Evolutionary conservation across 345 rosid species (phyloP).

Genomic region (Brassica juncea): DNA sequence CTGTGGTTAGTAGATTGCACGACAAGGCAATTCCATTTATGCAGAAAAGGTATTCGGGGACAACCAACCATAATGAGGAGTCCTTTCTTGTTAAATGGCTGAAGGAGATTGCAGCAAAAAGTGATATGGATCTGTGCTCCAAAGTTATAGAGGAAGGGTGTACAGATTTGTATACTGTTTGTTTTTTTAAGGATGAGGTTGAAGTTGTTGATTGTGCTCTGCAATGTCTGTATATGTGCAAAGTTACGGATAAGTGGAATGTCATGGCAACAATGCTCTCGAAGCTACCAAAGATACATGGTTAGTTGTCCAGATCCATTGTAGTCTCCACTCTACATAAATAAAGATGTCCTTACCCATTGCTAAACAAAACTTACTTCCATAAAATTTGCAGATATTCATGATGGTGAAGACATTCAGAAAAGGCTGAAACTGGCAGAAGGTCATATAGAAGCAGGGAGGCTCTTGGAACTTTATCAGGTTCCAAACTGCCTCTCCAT

Average conservation of each 20-base stretch:
- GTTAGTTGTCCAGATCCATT: conserved; percentile 44
- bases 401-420: conserved; percentile 50
- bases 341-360: background rate
- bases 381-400: conserved; percentile 49
- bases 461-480: conserved; percentile 85
- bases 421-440: conserved; percentile 70
- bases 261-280: conserved; percentile 78
- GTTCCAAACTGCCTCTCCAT: conserved; percentile 27
- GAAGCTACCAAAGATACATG: conserved; percentile 75
- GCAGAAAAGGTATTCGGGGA: conserved; percentile 49
- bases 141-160: conserved; percentile 86
- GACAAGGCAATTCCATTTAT: conserved; percentile 80
- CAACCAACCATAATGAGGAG: conserved; percentile 42
- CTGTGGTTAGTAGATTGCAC: conserved; percentile 57
- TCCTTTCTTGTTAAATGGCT: conserved; percentile 91
- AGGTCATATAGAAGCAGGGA: conserved; percentile 92
- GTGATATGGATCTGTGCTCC: conserved; percentile 73
- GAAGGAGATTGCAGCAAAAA: conserved; percentile 72
- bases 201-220: conserved; percentile 82
- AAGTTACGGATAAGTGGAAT: conserved; percentile 78
- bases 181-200: conserved; percentile 68
- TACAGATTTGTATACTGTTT: conserved; percentile 48
- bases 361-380: conserved; percentile 33
- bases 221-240: conserved; percentile 76
- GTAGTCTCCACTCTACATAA: background rate